Percentiles rank a stretch among this genome's conserved stretches.
Conservation (phyloP, 495 filamentous ascomycete genomes). For the Margaritispora aquatica region DNA sequence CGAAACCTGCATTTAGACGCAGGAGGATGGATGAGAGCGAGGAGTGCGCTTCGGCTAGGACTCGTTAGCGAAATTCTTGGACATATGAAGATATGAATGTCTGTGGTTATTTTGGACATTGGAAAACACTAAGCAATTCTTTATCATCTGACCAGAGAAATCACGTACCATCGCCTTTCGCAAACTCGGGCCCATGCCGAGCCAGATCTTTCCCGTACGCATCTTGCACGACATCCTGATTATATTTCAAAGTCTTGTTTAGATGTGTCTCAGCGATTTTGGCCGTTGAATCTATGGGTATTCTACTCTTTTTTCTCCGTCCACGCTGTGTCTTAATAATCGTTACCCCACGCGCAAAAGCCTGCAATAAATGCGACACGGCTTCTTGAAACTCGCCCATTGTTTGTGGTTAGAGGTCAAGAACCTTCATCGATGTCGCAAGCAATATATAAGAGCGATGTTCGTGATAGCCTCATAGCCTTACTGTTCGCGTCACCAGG, state of each 20-base stretch:
- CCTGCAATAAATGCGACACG: slow-evolving; percentile 16
- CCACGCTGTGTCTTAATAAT: slow-evolving; percentile 17
- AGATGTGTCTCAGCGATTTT: slow-evolving; percentile 13
- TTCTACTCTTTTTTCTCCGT: neutral
- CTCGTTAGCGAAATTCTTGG: neutral
- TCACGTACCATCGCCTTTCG: slow-evolving; percentile 23
- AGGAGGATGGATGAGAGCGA: slow-evolving; percentile 20
- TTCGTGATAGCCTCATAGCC: neutral
- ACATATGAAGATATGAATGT: neutral
- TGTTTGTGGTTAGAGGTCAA: neutral
- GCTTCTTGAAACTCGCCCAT: slow-evolving; percentile 24
- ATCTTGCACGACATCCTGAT: slow-evolving; percentile 16
- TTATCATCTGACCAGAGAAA: too few relatives aligned
- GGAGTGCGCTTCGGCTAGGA: slow-evolving; percentile 19
- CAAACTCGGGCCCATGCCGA: slow-evolving; percentile 15
- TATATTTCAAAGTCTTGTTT: slow-evolving; percentile 16
- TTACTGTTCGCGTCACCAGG: neutral
- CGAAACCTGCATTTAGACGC: slow-evolving; percentile 22
- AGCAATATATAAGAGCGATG: neutral
- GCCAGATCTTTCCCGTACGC: slow-evolving; percentile 13
- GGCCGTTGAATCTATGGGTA: slow-evolving; percentile 3
- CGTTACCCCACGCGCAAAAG: slow-evolving; percentile 15
- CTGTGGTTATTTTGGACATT: neutral
- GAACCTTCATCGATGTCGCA: neutral
- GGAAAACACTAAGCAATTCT: neutral